Evolutionary conservation across 352 stramenopile species (phyloP), one percentile per base, ranked within the genome.

Genomic region (Albugo laibachii): DNA sequence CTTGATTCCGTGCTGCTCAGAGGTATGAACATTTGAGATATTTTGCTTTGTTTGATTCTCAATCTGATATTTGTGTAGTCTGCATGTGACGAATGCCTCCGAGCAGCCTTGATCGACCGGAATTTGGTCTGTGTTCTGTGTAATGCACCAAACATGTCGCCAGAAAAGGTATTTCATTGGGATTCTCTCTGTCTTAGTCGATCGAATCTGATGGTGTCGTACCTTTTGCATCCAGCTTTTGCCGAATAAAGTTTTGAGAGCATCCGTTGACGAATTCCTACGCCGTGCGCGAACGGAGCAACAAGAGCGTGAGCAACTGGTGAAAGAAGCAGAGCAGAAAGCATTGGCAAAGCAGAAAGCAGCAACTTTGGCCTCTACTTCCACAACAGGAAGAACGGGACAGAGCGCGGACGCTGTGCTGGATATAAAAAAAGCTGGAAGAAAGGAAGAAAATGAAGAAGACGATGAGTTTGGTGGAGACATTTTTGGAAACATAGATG

Each of bases 401-500:
- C 71, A 85, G 34, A 85, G 61, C n/a, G 77, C 77, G 2, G 77
- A 88, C 48, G 75, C 73, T n/a, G 82, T 70, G 11, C 45, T 91
- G 4, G 77, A 86, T 39, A 91, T 88, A 47, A 91, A 87, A 49
- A 86, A 85, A 42, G 60, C 47, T 34, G 48, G 61, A n/a, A 86
- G 81, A 54, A 87, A 87, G 43, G 63, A 78, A 6, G 61, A 63
- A 27, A 65, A 72, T 10, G 75, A 83, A 2, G 68, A 67, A 1
- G 76, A 91, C 49, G 77, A 91, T 50, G 77, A 86, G 50, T 86
- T 91, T 54, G 77, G 77, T 6, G 77, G 77, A 13, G 77, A 91
- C 53, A 82, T 91, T 54, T 91, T 85, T 45, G 74, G 65, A 5
- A 74, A 73, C 12, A 65, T 52, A 11, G 69, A 83, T 18, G 71